phyloP scores from a whole-genome alignment of 257 asterid species.

The Ballota nigra region DNA sequence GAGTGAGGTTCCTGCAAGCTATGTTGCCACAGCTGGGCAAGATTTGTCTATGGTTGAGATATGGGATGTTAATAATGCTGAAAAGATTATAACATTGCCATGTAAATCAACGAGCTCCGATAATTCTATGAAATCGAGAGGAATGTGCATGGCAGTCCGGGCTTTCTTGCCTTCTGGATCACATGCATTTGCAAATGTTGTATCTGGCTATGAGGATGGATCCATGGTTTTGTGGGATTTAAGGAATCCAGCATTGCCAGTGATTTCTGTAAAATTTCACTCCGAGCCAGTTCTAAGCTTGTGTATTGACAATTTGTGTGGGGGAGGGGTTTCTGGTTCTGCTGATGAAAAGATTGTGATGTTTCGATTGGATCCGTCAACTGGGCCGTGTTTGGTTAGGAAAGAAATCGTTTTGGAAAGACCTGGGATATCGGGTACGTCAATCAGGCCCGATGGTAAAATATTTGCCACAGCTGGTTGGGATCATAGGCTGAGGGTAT shows the following conservation, averaged over 20 bases:
- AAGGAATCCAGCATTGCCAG: slow-evolving; percentile 64
- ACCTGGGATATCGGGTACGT: slow-evolving; percentile 63
- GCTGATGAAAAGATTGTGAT: slow-evolving; percentile 76
- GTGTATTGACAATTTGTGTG: slow-evolving; percentile 52
- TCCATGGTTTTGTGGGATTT: slow-evolving; percentile 92
- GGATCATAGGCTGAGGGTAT: slow-evolving; percentile 91
- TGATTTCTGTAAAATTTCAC: slow-evolving; percentile 75
- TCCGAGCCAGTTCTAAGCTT: slow-evolving; percentile 79
- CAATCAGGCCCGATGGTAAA: slow-evolving; percentile 71
- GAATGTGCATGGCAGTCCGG: slow-evolving; percentile 86
- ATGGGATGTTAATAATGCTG: slow-evolving; percentile 68
- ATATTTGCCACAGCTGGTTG: slow-evolving; percentile 85
- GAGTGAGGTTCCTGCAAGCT: slow-evolving; percentile 28
- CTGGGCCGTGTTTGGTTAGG: slow-evolving; percentile 61
- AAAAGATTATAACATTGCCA: slow-evolving; percentile 32
- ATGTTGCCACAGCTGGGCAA: slow-evolving; percentile 72
- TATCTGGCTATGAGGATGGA: slow-evolving; percentile 89
- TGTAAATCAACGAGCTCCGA: slow-evolving; percentile 38
- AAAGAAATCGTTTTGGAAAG: slow-evolving; percentile 74
- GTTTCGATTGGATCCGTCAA: slow-evolving; percentile 59
- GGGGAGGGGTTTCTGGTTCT: slow-evolving; percentile 83
- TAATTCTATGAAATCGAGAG: slow-evolving; percentile 50
- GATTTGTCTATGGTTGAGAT: slow-evolving; percentile 74
- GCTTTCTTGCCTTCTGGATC: slow-evolving; percentile 59
- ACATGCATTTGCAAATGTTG: slow-evolving; percentile 49